Evolutionary conservation across 441 rosid genomes (phyloP), one percentile per base, ranked within the genome.

Genomic region (Populus trichocarpa): DNA sequence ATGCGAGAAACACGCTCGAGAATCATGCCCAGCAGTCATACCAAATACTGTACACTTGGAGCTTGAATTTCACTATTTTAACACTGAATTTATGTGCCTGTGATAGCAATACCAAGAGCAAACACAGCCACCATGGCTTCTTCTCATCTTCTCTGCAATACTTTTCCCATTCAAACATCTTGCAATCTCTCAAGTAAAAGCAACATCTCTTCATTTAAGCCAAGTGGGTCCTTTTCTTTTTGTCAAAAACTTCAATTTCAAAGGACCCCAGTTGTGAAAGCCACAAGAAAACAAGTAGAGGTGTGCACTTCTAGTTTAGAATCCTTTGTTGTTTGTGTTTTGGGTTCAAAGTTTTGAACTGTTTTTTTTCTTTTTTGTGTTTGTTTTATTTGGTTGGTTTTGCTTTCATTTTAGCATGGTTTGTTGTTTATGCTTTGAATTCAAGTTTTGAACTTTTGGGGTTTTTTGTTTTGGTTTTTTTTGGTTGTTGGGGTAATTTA

Each of bases 261-360:
- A 65, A 80, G 84, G 79, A 80, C 74, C 18, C 80, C 86, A 22
- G 67, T 81, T 61, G 73, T 86, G 23, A 89, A 87, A 84, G 89
- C 93, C 80, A 80, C 89, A 75, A 80, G 77, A 72, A 87, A 88
- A 74, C 89, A 89, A 78, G 74, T 89, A 5, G 95, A 92, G 97
- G 97, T 91, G 16, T 73, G 5, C 26, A 1, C 18, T 40, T 46
- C 66, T 36, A 8, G 20, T 14, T 63, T 18, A 13, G n/a, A 16
- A 30, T 50, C 14, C 20, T 25, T 28, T 16, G 8, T 32, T 69
- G 30, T 6, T 36, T 65, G 32, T 72, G 18, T 38, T 59, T 70
- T 50, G 8, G 59, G 2, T 16, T 50, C 68, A 2, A 64, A 30
- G 20, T 30, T 46, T 18, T 8, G 4, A 69, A 2, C 59, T 40